phyloP scores from a whole-genome alignment of 768 basidiomycete species.

The Lentinus tigrinus region DNA sequence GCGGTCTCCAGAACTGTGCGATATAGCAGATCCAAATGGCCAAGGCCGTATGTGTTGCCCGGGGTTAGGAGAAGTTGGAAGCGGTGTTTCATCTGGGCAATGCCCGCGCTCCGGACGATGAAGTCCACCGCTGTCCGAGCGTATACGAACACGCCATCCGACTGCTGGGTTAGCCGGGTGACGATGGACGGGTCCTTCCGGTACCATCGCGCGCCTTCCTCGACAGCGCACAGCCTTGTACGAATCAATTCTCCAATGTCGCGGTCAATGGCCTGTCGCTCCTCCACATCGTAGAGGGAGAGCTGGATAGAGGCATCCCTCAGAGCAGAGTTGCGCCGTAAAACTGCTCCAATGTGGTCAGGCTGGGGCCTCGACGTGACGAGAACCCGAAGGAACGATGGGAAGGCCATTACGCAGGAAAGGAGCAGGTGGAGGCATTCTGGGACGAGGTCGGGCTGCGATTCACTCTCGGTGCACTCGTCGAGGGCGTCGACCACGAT shows the following conservation, averaged over 20 bases:
- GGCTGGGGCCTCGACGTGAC: too few species aligned
- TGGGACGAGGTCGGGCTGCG: not conserved
- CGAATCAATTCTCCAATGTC: not conserved
- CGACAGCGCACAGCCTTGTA: not conserved
- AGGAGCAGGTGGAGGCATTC: not conserved
- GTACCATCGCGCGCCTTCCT: not conserved
- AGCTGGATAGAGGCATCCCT: too few species aligned
- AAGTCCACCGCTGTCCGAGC: not conserved
- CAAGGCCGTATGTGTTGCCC: not conserved
- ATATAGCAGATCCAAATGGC: not conserved
- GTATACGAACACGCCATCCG: not conserved
- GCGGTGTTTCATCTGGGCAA: not conserved
- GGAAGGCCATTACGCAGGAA: not conserved
- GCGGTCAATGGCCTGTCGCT: too few species aligned
- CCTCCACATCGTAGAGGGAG: too few species aligned
- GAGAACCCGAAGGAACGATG: not conserved
- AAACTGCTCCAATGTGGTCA: too few species aligned
- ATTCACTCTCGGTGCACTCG: slow-evolving; percentile 18
- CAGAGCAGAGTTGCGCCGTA: too few species aligned
- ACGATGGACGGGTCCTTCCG: not conserved
- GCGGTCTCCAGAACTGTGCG: not conserved
- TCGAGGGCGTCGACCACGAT: slow-evolving; percentile 15
- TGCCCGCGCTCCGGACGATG: not conserved
- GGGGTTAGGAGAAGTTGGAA: not conserved
- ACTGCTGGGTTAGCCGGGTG: not conserved